These are phyloP conservation scores for Diaporthe longicolla DNA, from an alignment of 2,329 filamentous ascomycete genomes.

Conservation along the genomic window DNA sequence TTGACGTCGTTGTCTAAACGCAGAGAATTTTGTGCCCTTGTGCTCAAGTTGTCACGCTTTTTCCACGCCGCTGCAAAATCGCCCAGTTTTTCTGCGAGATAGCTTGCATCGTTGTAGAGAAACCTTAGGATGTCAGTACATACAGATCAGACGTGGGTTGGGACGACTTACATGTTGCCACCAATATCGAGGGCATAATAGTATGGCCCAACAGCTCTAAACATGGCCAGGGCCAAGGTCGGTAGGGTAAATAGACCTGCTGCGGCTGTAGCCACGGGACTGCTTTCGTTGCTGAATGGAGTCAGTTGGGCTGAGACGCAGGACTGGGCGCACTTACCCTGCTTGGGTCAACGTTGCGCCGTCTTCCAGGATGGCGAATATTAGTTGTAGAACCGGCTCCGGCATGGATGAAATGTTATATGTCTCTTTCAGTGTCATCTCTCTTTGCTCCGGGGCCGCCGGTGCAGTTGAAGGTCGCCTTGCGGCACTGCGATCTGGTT, in stretches of 20 bases:
- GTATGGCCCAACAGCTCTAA: slow-evolving; percentile 80
- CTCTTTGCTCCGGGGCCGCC: slow-evolving; percentile 60
- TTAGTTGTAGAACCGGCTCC: slow-evolving; percentile 79
- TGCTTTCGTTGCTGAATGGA: slow-evolving; percentile 56
- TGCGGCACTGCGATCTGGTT: slow-evolving; percentile 43
- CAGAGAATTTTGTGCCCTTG: slow-evolving; percentile 67
- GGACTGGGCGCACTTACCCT: slow-evolving; percentile 50
- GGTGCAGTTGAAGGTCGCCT: slow-evolving; percentile 42
- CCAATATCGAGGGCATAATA: slow-evolving; percentile 76
- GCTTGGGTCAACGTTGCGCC: slow-evolving; percentile 71
- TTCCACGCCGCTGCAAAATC: slow-evolving; percentile 67
- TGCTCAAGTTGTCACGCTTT: slow-evolving; percentile 64
- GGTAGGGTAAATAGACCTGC: slow-evolving; percentile 80
- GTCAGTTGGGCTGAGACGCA: slow-evolving; percentile 37
- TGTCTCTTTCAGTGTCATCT: slow-evolving; percentile 85
- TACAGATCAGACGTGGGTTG: neutral
- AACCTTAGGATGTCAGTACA: slow-evolving; percentile 59
- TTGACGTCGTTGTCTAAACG: slow-evolving; percentile 73
- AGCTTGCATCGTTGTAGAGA: slow-evolving; percentile 77
- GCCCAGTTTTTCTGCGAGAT: slow-evolving; percentile 70
- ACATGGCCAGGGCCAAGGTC: slow-evolving; percentile 81
- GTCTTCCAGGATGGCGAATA: slow-evolving; percentile 72
- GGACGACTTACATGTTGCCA: slow-evolving; percentile 72
- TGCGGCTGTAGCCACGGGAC: slow-evolving; percentile 76
- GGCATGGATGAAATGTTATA: slow-evolving; percentile 93